Conservation (phyloP, 768 basidiomycete genomes). For the Lactarius quietus region DNA sequence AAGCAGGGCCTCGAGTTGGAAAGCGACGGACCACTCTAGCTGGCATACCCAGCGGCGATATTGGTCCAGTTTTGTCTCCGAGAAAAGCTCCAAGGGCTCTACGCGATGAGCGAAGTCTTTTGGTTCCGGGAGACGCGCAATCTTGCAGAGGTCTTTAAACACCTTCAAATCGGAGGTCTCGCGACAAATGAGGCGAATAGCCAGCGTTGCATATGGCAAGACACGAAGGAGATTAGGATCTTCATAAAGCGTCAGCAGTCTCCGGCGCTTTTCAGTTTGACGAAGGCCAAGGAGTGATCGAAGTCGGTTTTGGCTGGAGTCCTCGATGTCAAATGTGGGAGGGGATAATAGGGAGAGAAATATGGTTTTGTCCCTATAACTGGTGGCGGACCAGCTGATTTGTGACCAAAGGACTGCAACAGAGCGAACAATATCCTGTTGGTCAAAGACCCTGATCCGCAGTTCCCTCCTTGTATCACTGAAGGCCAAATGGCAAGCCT, state of each 20-base stretch:
- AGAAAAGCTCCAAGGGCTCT: conserved; percentile 45
- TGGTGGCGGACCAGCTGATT: conserved; percentile 39
- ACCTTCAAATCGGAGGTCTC: conserved; percentile 33
- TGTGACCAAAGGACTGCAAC: conserved; percentile 46
- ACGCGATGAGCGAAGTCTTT: conserved; percentile 37
- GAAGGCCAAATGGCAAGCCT: conserved; percentile 35
- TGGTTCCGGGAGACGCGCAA: conserved; percentile 35
- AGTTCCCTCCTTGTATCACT: conserved; percentile 46
- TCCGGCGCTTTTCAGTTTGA: conserved; percentile 29
- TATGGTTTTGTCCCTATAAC: conserved; percentile 35
- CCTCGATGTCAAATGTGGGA: conserved; percentile 38
- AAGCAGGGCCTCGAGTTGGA: conserved; percentile 50
- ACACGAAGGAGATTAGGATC: conserved; percentile 39
- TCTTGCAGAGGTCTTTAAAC: conserved; percentile 40
- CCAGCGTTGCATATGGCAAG: conserved; percentile 50
- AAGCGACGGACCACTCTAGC: conserved; percentile 52
- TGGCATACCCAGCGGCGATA: conserved; percentile 35
- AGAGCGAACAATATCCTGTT: conserved; percentile 30
- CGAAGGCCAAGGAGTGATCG: neutral
- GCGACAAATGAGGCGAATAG: conserved; percentile 48
- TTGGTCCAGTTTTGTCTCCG: conserved; percentile 32
- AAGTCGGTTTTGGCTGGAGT: neutral
- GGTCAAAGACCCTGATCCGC: conserved; percentile 35
- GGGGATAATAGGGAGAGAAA: conserved; percentile 43
- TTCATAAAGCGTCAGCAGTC: conserved; percentile 37